Base-by-base conservation (phyloP, 1,139 yeast genomes). In the Hansenula anomala region DNA sequence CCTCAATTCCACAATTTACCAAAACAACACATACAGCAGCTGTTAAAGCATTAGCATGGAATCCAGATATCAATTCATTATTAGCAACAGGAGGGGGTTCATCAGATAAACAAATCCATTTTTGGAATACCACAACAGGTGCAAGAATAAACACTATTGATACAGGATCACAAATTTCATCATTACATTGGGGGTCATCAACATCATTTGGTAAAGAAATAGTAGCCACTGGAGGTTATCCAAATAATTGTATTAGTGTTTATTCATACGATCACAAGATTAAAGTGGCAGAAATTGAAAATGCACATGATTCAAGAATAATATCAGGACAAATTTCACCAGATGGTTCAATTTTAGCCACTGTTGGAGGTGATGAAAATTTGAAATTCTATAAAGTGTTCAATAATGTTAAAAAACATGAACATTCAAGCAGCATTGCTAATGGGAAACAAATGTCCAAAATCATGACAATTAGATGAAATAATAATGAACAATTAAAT, bases 71-170 rank as follows among this genome's bases (percentile, higher is more conserved):
- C 51, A 66, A 70, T 26, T 84, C 86, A 47, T 63, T 92, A 39
- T 69, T 94, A 39, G 97, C 97, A 10, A 85, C 97, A 3, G 99
- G 98, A 10, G 98, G 98, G 37, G 98, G 98, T 17, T 82, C 95
- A 12, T 78, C 87, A 25, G 97, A 94, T 63, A 84, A 81, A 57
- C 77, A 83, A 38, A 87, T 94, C 43, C 90, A 92, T 62, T 89
- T 94, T 63, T 94, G 98, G 97, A 92, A 92, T 61, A 79, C 96
- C 9, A 78, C 87, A 19, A 87, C 95, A 0, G 98, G 98, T 0
- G 79, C 92, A 2, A 69, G 96, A 43, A 78, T 87, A 28, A 88
- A 90, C 50, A 75, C 94, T 13, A 84, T 92, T 28, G 94, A 89
- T 52, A 85, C 97, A 0, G 96, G 94, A 13, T 85, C 96, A 1